These are phyloP conservation scores for Fusarium graminum DNA, from an alignment of 2,329 filamentous ascomycete species.

Conservation along the genomic window DNA sequence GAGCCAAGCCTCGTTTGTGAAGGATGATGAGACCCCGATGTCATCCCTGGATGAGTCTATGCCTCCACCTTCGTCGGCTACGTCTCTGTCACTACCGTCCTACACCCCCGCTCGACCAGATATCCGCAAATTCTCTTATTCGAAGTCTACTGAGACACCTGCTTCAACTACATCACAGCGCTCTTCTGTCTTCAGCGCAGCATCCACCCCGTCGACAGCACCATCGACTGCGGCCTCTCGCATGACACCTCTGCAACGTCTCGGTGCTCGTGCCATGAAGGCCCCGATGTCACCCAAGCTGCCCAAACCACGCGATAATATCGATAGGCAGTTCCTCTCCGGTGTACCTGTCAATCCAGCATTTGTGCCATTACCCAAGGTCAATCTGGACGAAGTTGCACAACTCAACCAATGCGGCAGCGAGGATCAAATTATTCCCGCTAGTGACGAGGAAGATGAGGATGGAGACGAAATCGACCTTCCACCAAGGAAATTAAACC, in stretches of 20 bases:
- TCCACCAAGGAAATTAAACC: slow-evolving; percentile 56
- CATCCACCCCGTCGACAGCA: slow-evolving; percentile 58
- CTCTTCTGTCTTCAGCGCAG: slow-evolving; percentile 55
- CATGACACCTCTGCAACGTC: slow-evolving; percentile 67
- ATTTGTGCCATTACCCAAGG: slow-evolving; percentile 67
- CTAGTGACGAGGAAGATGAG: slow-evolving; percentile 64
- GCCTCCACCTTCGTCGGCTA: slow-evolving; percentile 49
- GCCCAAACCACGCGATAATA: slow-evolving; percentile 48
- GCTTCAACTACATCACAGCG: slow-evolving; percentile 52
- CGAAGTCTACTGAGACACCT: slow-evolving; percentile 51
- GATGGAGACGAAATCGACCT: slow-evolving; percentile 51
- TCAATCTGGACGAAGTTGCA: slow-evolving; percentile 66
- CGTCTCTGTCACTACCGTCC: slow-evolving; percentile 39
- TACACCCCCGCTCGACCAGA: slow-evolving; percentile 51
- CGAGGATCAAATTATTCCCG: slow-evolving; percentile 68
- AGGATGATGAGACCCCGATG: slow-evolving; percentile 40
- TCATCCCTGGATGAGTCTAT: slow-evolving; percentile 46
- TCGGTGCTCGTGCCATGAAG: slow-evolving; percentile 61
- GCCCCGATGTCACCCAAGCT: slow-evolving; percentile 48
- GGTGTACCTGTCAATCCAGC: slow-evolving; percentile 64
- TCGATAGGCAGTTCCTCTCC: slow-evolving; percentile 48
- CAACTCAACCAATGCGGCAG: slow-evolving; percentile 66
- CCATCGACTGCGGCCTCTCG: slow-evolving; percentile 59
- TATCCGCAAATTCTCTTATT: slow-evolving; percentile 55
- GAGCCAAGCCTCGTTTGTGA: slow-evolving; percentile 44